Base-by-base conservation (phyloP, 2,329 filamentous ascomycete genomes). In the Cytospora piceae region DNA sequence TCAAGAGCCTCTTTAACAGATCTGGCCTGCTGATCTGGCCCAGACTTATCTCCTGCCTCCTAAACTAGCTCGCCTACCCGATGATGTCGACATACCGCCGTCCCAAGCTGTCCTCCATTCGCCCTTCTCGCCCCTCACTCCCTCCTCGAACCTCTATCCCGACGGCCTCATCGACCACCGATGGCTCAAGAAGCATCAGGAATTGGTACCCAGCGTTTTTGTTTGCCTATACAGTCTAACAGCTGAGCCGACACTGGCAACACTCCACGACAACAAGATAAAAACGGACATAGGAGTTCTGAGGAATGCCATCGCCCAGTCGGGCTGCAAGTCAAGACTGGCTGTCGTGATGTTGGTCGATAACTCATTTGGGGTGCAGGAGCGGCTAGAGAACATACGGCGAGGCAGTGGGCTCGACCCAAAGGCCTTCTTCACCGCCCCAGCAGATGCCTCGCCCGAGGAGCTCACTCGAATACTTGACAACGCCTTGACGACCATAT, bases 121-220 rank as follows among this genome's bases (percentile, higher is more conserved):
- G 15, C 92, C 94, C 1, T 88, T 97, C 70, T 98, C 95, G 2
- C 95, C 94, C 0, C 83, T 98, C 34, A 95, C 91, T 49, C 93
- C 94, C 4, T 85, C 85, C 9, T 97, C 94, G 9, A 82, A 87
- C 2, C 84, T 96, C 3, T 98, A 95, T 74, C 94, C 94, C 9
- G 95, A 98, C 78, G 95, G 94, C 5, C 81, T 97, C 66, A 87
- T 97, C 75, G 88, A 93, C 67, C 84, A 89, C 24, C 79, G 86
- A 67, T 99, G 94, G 94, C 82, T 96, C 63, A 86, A 87, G 67
- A 99, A 98, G 76, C 94, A 98, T 75, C 94, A 97, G 74, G 82
- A 90, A 60, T 82, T 93, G 22, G 84, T 98, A 27, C 94, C 94
- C 1, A 91, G 92, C 68, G 85, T 92, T 31, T 90, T 92, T 70